Base-by-base conservation (phyloP, 148 eudicot genomes). In the Oxyria digyna region DNA sequence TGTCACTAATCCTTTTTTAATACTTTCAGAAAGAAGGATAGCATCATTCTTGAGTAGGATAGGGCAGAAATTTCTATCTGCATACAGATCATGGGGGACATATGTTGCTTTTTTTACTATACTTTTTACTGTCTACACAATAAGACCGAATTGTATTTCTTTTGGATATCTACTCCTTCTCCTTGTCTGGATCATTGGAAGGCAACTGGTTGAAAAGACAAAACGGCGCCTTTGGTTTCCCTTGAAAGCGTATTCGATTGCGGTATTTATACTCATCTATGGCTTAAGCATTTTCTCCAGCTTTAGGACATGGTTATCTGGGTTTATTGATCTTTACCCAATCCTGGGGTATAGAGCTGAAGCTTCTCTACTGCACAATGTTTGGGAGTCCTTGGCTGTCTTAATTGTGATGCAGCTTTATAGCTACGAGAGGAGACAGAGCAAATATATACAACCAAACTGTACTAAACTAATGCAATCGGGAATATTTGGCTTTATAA, bases 391-490 rank as follows among this genome's bases (percentile, higher is more conserved):
- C 48, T 78, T 94, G 45, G 99, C 99, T 72, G 78, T 91, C 67
- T 74, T 91, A 81, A 82, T 91, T 75, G 99, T 91, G 65, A 94
- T 94, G 99, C 99, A 94, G 80, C 97, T 94, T 70, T 94, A 91
- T 77, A 94, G 97, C 80, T 94, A 94, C 43, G 99, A 91, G 79
- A 84, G 99, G 77, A 85, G 97, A 74, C 89, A 94, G 77, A 94
- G 89, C 91, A 91, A 82, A 75, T 71, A 70, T 70, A 65, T 26
- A 6, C 75, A 70, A 15, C 77, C 78, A 46, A 82, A 75, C 78
- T 82, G 85, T 46, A 71, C 72, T 66, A 81, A 78, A 42, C 76
- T 84, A 50, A 69, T 81, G 81, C 87, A 84, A 70, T 57, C 83
- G 35, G 97, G 96, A 54, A 33, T 78, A 37, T 69, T 88, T 73